A percentile compares a stretch with the other conserved stretches of the same genome.
phyloP scores from a whole-genome alignment of 2,329 filamentous ascomycete genomes.

The Xylariaceae sp. region DNA sequence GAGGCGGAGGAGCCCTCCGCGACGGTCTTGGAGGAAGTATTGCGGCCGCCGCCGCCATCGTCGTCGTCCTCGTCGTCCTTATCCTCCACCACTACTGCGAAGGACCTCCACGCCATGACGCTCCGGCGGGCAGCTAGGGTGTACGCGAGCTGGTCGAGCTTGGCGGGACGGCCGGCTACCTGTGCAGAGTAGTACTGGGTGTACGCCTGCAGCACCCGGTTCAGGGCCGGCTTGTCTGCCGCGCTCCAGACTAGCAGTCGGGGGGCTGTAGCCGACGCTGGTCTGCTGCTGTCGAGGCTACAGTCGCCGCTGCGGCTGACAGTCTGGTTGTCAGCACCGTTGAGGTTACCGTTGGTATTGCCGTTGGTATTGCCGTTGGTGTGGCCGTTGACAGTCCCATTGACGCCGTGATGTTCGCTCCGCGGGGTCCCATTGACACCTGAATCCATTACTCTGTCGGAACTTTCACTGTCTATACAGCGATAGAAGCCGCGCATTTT shows the following conservation, averaged over 20 bases:
- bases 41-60: neutral
- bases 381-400: slow-evolving; percentile 17
- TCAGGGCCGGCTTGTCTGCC: slow-evolving; percentile 20
- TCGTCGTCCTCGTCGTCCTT: slow-evolving; percentile 1
- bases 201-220: slow-evolving; percentile 17
- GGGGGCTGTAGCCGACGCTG: neutral
- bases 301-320: slow-evolving; percentile 5
- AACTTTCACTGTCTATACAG: no score
- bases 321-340: neutral
- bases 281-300: slow-evolving; percentile 15
- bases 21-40: neutral
- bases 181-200: slow-evolving; percentile 14
- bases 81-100: slow-evolving; percentile 12
- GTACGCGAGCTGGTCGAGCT: slow-evolving; percentile 18
- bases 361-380: no score
- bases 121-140: slow-evolving; percentile 21
- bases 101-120: slow-evolving; percentile 20
- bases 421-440: no score
- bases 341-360: neutral
- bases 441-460: no score
- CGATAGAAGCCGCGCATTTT: no score
- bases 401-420: no score
- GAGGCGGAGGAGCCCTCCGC: slow-evolving; percentile 1
- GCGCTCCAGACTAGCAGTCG: slow-evolving; percentile 23
- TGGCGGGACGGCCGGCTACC: slow-evolving; percentile 3